Percentiles rank a stretch among this genome's conserved stretches.
phyloP scores from a whole-genome alignment of 306 rosid species.

The Cucumis hystrix region DNA sequence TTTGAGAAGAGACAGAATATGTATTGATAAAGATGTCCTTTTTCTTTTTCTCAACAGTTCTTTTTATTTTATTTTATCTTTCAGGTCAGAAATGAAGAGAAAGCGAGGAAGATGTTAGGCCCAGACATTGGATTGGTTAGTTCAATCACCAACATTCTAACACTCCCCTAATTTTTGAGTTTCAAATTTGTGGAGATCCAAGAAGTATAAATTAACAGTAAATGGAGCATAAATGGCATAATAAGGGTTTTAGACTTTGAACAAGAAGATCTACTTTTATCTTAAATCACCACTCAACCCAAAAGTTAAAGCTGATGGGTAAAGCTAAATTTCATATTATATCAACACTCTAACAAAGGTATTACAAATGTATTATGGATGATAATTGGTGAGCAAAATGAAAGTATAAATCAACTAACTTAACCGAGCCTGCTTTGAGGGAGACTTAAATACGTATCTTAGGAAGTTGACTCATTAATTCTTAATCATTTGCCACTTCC shows the following conservation, averaged over 20 bases:
- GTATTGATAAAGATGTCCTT: background rate
- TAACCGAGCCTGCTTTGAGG: background rate
- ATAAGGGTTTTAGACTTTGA: too few relatives aligned
- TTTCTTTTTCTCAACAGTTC: background rate
- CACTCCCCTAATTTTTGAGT: too few relatives aligned
- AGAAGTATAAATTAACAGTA: too few relatives aligned
- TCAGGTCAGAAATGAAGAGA: conserved; percentile 87
- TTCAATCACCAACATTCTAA: background rate
- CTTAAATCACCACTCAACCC: too few relatives aligned
- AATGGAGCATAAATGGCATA: too few relatives aligned
- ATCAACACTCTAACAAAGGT: background rate
- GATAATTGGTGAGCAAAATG: background rate
- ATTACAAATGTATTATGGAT: background rate
- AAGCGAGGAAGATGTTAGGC: conserved; percentile 82
- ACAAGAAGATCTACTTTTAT: too few relatives aligned
- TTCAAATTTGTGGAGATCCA: too few relatives aligned
- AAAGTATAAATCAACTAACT: background rate
- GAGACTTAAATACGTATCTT: background rate
- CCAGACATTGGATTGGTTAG: conserved; percentile 83
- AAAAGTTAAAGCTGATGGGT: too few relatives aligned
- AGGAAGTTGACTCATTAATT: background rate
- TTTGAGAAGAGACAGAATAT: background rate
- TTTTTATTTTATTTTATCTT: background rate
- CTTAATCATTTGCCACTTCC: background rate
- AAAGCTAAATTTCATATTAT: too few relatives aligned